Evolutionary conservation across 2,329 filamentous ascomycete genomes (phyloP), one percentile per base, ranked within the genome.

Genomic region (Trichoderma sp.): DNA sequence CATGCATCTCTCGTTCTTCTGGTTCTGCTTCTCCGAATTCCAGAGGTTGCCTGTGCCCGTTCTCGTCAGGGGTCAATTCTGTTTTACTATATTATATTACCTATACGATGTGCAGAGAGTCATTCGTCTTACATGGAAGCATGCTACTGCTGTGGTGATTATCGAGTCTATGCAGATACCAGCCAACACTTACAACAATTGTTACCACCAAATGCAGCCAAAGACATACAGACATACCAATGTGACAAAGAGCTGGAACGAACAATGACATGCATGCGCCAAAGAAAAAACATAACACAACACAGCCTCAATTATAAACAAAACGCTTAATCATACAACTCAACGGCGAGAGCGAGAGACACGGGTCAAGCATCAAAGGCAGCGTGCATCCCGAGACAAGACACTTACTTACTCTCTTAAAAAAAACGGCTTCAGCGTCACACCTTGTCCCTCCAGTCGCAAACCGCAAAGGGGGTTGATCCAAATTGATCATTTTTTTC

Each of bases 341-440:
- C 69, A 35, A 12, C 41, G 29, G n/a, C 35, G 8, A 50, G 24
- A 62, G 68, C 69, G 69, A 72, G 69, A 72, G 59, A 72, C 69
- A 53, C 45, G 69, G 35, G 45, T 21, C 21, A 38, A 74, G 18
- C 29, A 33, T 74, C 41, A 24, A 24, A 74, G 71, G 71, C 71
- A 50, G 33, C 71, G 4, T 33, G 71, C 71, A 74, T 66, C 27
- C 60, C 71, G 45, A 74, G 50, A 31, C 35, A 45, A 65, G 45
- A 73, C 60, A 56, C 31, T 12, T 41, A 12, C 31, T 12, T 29
- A 7, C 9, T 29, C 53, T n/a, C 18, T 18, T 59, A 2, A 41
- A 41, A 45, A 41, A 72, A 72, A 60, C 69, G 69, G 69, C 35
- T 35, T 72, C 59, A 45, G 12, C 11, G 69, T 72, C 59, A 29